phyloP scores from a whole-genome alignment of 2,329 filamentous ascomycete species.

The Alternaria dauci region DNA sequence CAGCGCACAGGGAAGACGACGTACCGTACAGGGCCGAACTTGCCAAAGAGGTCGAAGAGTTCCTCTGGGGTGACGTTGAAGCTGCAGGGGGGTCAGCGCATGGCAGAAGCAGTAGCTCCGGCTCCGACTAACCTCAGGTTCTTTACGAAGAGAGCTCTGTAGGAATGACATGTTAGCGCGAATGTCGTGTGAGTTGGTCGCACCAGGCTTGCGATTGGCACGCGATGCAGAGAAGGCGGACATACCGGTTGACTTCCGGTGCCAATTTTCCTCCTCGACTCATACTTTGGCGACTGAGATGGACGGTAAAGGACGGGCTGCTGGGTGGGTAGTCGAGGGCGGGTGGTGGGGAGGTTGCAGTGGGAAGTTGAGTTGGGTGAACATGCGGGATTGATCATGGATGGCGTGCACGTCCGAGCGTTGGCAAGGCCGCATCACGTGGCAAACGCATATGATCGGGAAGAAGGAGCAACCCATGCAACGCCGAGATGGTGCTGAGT shows the following conservation, averaged over 20 bases:
- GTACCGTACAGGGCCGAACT: constrained; percentile 94
- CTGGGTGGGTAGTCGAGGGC: constrained; percentile 25
- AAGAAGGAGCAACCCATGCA: constrained; percentile 10
- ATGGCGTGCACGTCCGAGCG: constrained; percentile 18
- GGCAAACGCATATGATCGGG: constrained; percentile 4
- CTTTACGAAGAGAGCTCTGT: constrained; percentile 99
- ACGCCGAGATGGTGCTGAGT: constrained; percentile 9
- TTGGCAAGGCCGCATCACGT: constrained; percentile 7
- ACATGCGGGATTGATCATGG: constrained; percentile 18
- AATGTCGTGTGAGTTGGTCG: constrained; percentile 37
- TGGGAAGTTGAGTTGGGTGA: constrained; percentile 13
- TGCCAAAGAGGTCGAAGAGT: constrained; percentile 98
- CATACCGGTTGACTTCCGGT: constrained; percentile 98
- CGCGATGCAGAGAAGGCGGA: constrained; percentile 37
- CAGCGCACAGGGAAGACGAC: constrained; percentile 44
- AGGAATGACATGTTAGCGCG: constrained; percentile 40
- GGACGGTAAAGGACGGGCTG: constrained; percentile 32
- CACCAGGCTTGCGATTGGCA: constrained; percentile 27
- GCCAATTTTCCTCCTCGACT: constrained; percentile 96
- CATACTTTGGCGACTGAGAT: constrained; percentile 71
- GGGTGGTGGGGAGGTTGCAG: constrained; percentile 15
- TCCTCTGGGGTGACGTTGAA: constrained; percentile 99
- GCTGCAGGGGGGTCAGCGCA: constrained; percentile 60
- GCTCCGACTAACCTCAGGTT: constrained; percentile 81
- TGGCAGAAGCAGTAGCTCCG: neutral